phyloP scores from a whole-genome alignment of 495 filamentous ascomycete genomes.

The Neurospora sp. region DNA sequence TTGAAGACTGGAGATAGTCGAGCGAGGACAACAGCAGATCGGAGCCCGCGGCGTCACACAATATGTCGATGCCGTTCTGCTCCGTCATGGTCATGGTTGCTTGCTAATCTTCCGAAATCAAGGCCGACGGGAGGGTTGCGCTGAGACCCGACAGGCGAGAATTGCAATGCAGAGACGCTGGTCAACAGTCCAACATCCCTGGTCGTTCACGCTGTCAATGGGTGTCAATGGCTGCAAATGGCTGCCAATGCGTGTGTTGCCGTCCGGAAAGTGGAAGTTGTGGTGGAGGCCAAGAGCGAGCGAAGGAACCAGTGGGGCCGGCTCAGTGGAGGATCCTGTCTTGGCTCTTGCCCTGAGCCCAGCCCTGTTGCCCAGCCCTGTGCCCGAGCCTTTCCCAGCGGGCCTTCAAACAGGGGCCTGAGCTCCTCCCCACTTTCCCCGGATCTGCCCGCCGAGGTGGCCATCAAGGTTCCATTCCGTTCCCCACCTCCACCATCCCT shows the following conservation, averaged over 20 bases:
- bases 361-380: neutral
- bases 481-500: neutral
- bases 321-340: neutral
- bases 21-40: conserved; percentile 3
- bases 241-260: neutral
- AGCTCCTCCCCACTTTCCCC: neutral
- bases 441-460: neutral
- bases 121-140: neutral
- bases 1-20: neutral
- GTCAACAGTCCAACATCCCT: neutral
- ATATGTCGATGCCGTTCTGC: conserved; percentile 16
- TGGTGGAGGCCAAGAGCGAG: neutral
- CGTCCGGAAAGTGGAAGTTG: neutral
- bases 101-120: neutral
- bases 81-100: conserved; percentile 2
- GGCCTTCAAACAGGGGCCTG: neutral
- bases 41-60: conserved; percentile 14
- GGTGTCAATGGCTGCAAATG: neutral
- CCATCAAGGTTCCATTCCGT: neutral
- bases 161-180: neutral
- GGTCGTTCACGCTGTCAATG: neutral
- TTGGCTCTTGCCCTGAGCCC: neutral
- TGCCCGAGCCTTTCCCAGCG: neutral
- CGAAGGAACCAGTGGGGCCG: neutral
- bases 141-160: neutral